phyloP scores from a whole-genome alignment of 352 stramenopile species.

The Pythium phragmiticola region DNA sequence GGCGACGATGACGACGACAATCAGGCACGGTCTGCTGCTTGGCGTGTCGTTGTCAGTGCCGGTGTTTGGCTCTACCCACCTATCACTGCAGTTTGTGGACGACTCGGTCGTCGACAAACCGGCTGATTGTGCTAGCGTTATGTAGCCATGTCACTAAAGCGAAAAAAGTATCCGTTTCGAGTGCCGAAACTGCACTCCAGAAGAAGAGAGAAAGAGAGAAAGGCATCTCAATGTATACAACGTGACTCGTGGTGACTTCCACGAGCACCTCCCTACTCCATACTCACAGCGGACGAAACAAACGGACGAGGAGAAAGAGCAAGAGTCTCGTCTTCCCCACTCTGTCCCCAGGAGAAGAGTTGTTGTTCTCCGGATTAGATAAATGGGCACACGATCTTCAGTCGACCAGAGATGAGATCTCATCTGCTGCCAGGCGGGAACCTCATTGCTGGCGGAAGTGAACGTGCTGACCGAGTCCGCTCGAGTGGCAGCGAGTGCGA shows the following conservation, averaged over 20 bases:
- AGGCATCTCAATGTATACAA: background rate
- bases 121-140: background rate
- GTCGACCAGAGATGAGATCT: background rate
- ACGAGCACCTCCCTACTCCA: background rate
- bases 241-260: background rate
- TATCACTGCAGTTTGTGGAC: too few relatives aligned
- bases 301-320: background rate
- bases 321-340: background rate
- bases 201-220: background rate
- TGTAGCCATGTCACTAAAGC: slow-evolving; percentile 19
- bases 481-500: slow-evolving; percentile 19
- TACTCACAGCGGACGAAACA: background rate
- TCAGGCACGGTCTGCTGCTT: too few relatives aligned
- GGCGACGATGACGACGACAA: too few relatives aligned
- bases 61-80: too few relatives aligned
- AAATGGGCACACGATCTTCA: background rate
- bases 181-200: background rate
- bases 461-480: background rate
- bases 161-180: background rate
- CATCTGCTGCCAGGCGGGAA: slow-evolving; percentile 9
- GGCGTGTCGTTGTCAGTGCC: too few relatives aligned
- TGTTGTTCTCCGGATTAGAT: background rate
- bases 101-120: too few relatives aligned
- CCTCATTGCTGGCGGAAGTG: slow-evolving; percentile 1
- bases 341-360: too few relatives aligned